Evolutionary conservation across 768 basidiomycete genomes (phyloP).

Genomic region (Tylopilus sp.): DNA sequence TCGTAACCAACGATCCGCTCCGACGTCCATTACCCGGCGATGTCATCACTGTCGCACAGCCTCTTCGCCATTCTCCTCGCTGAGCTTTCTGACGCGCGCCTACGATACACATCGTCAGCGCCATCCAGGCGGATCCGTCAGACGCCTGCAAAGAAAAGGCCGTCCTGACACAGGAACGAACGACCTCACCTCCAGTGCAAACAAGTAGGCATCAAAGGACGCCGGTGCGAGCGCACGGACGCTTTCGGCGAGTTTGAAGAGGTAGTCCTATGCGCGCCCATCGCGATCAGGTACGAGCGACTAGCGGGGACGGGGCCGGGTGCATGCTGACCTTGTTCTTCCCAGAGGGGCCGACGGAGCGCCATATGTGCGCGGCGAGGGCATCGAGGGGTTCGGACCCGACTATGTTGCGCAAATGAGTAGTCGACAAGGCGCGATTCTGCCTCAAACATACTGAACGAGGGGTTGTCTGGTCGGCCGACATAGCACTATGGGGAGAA

Average conservation of each 20-base stretch:
- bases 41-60: neutral
- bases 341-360: constrained; percentile 82
- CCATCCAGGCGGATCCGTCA: neutral
- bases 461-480: constrained; percentile 81
- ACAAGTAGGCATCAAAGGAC: constrained; percentile 73
- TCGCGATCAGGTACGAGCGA: neutral
- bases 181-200: constrained; percentile 63
- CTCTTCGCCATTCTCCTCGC: neutral
- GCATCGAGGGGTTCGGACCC: constrained; percentile 75
- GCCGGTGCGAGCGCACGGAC: constrained; percentile 72
- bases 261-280: constrained; percentile 62
- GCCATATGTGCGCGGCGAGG: constrained; percentile 69
- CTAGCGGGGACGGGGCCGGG: neutral
- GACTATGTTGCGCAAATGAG: constrained; percentile 48
- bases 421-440: neutral
- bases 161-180: neutral
- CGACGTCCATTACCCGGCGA: neutral
- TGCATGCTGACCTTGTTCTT: constrained; percentile 65
- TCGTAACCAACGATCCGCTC: no score
- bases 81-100: constrained; percentile 13
- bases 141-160: neutral
- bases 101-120: neutral
- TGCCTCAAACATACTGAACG: constrained; percentile 59
- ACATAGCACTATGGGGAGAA: constrained; percentile 49
- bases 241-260: constrained; percentile 72